Evolutionary conservation across 75 land plant genomes (phyloP).

Genomic region (Picea sitchensis): DNA sequence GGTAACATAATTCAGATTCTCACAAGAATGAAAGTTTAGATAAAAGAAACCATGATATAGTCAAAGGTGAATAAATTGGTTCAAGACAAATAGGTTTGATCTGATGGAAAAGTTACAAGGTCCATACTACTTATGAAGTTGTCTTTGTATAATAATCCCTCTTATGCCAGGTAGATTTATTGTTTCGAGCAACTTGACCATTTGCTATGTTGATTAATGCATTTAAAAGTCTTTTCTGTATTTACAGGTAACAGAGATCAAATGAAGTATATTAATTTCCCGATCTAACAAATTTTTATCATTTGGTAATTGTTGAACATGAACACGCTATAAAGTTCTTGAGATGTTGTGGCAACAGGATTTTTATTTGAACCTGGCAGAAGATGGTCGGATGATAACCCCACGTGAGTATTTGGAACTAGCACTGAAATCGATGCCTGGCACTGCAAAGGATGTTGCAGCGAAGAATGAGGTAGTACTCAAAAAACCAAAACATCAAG

Average conservation of each 20-base stretch:
- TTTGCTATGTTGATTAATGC: background rate
- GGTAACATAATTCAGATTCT: no score
- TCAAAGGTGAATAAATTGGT: no score
- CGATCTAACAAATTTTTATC: background rate
- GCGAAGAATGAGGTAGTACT: conserved; percentile 85
- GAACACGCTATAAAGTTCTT: background rate
- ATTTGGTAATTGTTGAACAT: background rate
- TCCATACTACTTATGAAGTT: background rate
- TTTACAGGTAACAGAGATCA: background rate
- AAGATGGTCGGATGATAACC: conserved; percentile 76
- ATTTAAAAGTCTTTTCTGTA: background rate
- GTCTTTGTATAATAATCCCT: background rate
- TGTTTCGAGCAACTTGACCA: background rate
- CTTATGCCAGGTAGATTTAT: background rate
- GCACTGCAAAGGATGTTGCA: conserved; percentile 71
- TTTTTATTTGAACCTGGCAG: conserved; percentile 88
- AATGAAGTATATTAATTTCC: background rate
- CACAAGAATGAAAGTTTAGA: no score
- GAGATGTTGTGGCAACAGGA: conserved; percentile 47
- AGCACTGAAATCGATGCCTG: conserved; percentile 82
- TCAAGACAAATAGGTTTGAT: background rate
- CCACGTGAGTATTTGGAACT: conserved; percentile 94
- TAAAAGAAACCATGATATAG: background rate
- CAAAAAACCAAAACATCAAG: background rate
- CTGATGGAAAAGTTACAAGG: background rate